A percentile compares a stretch with the other conserved stretches of the same genome.
Conservation (phyloP, 208 protist species). For the Acanthamoeba lugdunensis region DNA sequence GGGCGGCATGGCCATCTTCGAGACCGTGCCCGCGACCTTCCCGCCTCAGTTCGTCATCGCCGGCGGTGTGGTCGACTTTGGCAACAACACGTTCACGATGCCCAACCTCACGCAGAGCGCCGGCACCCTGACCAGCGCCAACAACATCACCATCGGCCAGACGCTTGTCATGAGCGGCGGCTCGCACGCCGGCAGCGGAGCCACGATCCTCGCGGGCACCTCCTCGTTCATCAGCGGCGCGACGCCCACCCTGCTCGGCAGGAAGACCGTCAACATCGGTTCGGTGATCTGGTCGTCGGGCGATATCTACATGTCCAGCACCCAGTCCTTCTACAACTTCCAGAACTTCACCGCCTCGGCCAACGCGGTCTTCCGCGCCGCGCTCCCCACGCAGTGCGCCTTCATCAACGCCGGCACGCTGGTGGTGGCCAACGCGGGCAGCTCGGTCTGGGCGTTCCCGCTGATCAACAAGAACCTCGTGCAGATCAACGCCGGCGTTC, state of each 20-base stretch:
- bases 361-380: neutral
- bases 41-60: neutral
- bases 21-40: conserved; percentile 57
- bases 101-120: conserved; percentile 15
- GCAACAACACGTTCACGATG: conserved; percentile 64
- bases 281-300: conserved; percentile 1
- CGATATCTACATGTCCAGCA: neutral
- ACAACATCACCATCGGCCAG: conserved; percentile 52
- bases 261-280: conserved; percentile 53
- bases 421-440: conserved; percentile 11
- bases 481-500: neutral
- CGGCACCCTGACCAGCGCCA: neutral
- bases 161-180: conserved; percentile 30
- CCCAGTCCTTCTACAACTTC: conserved; percentile 59
- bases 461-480: conserved; percentile 47
- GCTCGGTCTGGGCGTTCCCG: neutral
- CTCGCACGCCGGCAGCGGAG: conserved; percentile 45
- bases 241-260: neutral
- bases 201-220: conserved; percentile 25
- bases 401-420: conserved; percentile 63
- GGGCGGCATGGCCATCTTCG: conserved; percentile 18
- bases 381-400: neutral
- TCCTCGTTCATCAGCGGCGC: neutral
- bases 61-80: conserved; percentile 9
- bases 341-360: conserved; percentile 49